Evolutionary conservation across 2,329 filamentous ascomycete genomes (phyloP).

Genomic region (Aspergillus japonicus): DNA sequence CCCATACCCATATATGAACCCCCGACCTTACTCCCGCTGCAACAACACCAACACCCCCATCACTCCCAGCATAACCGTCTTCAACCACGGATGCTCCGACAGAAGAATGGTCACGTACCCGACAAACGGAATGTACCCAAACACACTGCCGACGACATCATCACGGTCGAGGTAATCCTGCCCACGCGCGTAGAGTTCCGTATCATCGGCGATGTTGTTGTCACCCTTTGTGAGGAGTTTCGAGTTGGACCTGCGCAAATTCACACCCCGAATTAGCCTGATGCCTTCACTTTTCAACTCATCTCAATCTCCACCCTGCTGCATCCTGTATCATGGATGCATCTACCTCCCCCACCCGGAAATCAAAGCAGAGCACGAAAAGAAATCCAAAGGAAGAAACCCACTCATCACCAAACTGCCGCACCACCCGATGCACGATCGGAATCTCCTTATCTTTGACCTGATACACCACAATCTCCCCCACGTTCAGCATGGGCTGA

Average conservation of each 20-base stretch:
- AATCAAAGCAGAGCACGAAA: no score
- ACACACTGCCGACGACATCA: constrained; percentile 90
- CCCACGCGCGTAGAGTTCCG: constrained; percentile 79
- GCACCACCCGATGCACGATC: constrained; percentile 89
- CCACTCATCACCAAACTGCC: constrained; percentile 57
- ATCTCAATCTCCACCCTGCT: background rate
- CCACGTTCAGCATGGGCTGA: constrained; percentile 61
- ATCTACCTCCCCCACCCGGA: no score
- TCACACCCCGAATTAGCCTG: background rate
- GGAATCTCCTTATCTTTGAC: constrained; percentile 93
- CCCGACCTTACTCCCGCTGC: constrained; percentile 69
- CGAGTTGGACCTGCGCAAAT: constrained; percentile 22
- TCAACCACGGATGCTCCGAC: constrained; percentile 94
- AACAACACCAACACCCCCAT: constrained; percentile 94
- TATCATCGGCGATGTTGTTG: constrained; percentile 93
- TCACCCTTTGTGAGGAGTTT: constrained; percentile 93
- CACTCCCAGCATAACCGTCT: constrained; percentile 88
- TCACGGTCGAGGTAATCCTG: constrained; percentile 81
- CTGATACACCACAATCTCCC: constrained; percentile 77
- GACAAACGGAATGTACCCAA: constrained; percentile 89
- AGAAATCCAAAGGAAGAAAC: constrained; percentile 6
- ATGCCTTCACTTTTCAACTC: no score
- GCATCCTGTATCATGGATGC: background rate
- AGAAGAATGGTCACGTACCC: constrained; percentile 96
- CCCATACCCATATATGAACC: background rate